phyloP scores from a whole-genome alignment of 306 rosid genomes.

The Trichosanthes truncata region DNA sequence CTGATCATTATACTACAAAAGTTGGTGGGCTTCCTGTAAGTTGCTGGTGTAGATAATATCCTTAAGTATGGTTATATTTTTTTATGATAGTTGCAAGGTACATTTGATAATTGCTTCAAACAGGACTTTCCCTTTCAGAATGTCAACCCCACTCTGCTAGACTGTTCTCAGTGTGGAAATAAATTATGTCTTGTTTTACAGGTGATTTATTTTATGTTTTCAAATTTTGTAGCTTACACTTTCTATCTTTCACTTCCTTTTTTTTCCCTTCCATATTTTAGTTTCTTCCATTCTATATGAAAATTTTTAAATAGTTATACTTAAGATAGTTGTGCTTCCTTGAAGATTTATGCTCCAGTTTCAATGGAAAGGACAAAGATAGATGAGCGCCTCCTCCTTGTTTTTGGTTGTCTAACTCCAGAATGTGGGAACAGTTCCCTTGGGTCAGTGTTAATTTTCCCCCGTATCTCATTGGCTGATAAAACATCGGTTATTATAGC shows the following conservation, averaged over 20 bases:
- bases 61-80: background rate
- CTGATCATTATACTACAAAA: constrained; percentile 71
- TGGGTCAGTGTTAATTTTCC: constrained; percentile 23
- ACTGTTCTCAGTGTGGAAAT: constrained; percentile 40
- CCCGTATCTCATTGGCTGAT: background rate
- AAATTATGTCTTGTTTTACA: constrained; percentile 56
- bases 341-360: constrained; percentile 63
- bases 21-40: constrained; percentile 86
- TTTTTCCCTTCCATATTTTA: background rate
- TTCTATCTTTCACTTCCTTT: background rate
- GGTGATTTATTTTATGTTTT: constrained; percentile 18
- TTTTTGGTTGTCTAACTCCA: constrained; percentile 54
- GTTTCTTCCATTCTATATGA: background rate
- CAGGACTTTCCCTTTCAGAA: constrained; percentile 69
- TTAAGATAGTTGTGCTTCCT: background rate
- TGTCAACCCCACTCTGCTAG: constrained; percentile 28
- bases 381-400: constrained; percentile 54
- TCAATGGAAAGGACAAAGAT: constrained; percentile 15
- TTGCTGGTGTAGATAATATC: background rate
- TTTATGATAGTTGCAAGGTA: background rate
- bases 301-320: background rate
- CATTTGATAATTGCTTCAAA: background rate
- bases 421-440: constrained; percentile 39
- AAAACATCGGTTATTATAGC: background rate
- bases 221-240: background rate